Evolutionary conservation across 225 moss, liverwort and hornwort species (phyloP), one percentile per base, ranked within the genome.

Genomic region (Polytrichum formosum): DNA sequence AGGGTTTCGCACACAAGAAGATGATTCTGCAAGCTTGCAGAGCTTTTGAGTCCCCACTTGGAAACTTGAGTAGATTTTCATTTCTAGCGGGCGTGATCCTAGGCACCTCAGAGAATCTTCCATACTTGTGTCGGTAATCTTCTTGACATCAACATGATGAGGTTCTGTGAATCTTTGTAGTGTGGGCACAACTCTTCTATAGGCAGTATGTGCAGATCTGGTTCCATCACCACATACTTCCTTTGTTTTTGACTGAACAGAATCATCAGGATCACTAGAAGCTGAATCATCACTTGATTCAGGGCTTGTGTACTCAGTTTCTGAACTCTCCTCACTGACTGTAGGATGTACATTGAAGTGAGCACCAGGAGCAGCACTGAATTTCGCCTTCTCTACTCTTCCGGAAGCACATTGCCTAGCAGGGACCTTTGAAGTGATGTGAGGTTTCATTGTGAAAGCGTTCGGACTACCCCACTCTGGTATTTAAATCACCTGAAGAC

Each of bases 261-360:
- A 28, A 28, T 70, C 56, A 18, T 70, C 56, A 61, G 23, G n/a
- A 30, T 23, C 59, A 18, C 23, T 59, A 56, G 56, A n/a, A 25
- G 56, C 18, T 27, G 18, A 18, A 18, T 70, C 70, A 70, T 26
- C 33, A 35, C 70, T 70, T 18, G 31, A 33, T 18, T 70, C 70
- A 70, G 61, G 21, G 70, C 70, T 70, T 60, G 70, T 70, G 31
- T 70, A 70, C 56, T 70, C 69, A 26, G 69, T 70, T 5, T 26
- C 54, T 18, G 69, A 70, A 29, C 69, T 70, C 56, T 70, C 56
- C 26, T 58, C 56, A 58, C 69, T 70, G 10, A 70, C 26, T n/a
- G 31, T 23, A 26, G 54, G 67, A 5, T 22, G 25, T 19, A 8
- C 8, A 8, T 21, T 68, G 0, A 4, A 4, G 21, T 53, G n/a